Evolutionary conservation across 1,284 basidiomycete species (phyloP).

Genomic region (Trametes sp.): DNA sequence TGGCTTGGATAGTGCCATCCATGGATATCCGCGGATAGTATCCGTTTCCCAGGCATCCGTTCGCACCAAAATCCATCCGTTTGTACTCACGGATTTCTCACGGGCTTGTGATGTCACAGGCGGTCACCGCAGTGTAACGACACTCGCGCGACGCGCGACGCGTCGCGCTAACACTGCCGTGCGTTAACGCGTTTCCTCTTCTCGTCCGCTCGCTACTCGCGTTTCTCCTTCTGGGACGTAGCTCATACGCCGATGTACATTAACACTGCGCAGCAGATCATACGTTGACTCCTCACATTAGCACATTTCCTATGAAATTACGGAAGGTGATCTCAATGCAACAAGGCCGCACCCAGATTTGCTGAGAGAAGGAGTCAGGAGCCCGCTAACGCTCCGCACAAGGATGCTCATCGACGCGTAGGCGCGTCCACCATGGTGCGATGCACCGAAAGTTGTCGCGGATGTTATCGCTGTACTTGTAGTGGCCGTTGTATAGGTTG

Average conservation of each 20-base stretch:
- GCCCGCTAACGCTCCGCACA: not conserved
- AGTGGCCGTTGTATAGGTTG: not conserved
- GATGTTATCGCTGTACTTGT: not conserved
- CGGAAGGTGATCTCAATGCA: too few relatives aligned
- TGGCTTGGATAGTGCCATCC: slow-evolving; percentile 5
- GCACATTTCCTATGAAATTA: not conserved
- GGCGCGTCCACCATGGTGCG: not conserved
- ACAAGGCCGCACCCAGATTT: not conserved
- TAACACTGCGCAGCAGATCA: too few relatives aligned
- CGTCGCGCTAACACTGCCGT: not conserved
- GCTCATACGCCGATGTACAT: too few relatives aligned
- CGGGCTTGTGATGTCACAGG: not conserved
- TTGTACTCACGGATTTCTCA: not conserved
- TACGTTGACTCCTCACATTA: not conserved
- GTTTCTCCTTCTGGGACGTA: too few relatives aligned
- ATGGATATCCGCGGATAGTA: slow-evolving; percentile 6
- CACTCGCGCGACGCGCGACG: too few relatives aligned
- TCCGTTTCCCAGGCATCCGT: slow-evolving; percentile 1
- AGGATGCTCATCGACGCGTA: not conserved
- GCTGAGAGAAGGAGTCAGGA: not conserved
- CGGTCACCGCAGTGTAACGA: not conserved
- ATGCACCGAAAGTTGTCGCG: not conserved
- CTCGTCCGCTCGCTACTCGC: not conserved
- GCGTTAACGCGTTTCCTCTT: not conserved
- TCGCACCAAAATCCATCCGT: not conserved